Evolutionary conservation across 352 stramenopile genomes (phyloP).

Genomic region (Phytophthora capsici): DNA sequence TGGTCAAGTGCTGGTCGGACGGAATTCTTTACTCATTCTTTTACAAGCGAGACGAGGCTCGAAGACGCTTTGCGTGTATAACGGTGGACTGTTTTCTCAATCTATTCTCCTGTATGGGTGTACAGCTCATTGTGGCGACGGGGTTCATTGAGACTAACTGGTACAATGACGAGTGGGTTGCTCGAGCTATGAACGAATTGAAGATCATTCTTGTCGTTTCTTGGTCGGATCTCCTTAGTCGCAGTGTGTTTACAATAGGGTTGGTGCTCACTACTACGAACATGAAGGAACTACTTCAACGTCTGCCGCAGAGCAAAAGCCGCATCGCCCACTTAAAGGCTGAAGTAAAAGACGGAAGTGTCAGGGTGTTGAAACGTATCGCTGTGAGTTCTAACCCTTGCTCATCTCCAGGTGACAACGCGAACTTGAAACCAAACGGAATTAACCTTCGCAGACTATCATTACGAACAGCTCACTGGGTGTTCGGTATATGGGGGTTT

Average conservation of each 20-base stretch:
- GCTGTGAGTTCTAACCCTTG: neutral
- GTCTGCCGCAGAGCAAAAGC: neutral
- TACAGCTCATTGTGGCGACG: slow-evolving; percentile 11
- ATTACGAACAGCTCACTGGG: slow-evolving; percentile 9
- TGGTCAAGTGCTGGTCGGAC: slow-evolving; percentile 33
- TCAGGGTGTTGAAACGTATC: neutral
- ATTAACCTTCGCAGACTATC: neutral
- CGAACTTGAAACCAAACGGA: neutral
- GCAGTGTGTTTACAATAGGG: slow-evolving; percentile 27
- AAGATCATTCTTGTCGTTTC: slow-evolving; percentile 39
- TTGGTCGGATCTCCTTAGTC: slow-evolving; percentile 29
- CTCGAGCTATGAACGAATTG: slow-evolving; percentile 36
- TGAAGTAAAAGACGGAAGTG: neutral
- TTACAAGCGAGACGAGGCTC: slow-evolving; percentile 16
- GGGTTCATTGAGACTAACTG: slow-evolving; percentile 24
- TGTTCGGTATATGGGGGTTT: slow-evolving; percentile 23
- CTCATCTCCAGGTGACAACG: neutral
- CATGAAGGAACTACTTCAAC: slow-evolving; percentile 31
- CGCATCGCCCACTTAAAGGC: neutral
- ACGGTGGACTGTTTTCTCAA: slow-evolving; percentile 28
- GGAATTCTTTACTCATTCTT: slow-evolving; percentile 26
- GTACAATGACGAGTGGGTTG: slow-evolving; percentile 38
- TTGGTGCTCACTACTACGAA: slow-evolving; percentile 24
- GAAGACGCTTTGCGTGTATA: slow-evolving; percentile 25
- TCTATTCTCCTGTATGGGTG: slow-evolving; percentile 26